Conservation (phyloP, 2,329 filamentous ascomycete species). For the Arachnomyces sp. region DNA sequence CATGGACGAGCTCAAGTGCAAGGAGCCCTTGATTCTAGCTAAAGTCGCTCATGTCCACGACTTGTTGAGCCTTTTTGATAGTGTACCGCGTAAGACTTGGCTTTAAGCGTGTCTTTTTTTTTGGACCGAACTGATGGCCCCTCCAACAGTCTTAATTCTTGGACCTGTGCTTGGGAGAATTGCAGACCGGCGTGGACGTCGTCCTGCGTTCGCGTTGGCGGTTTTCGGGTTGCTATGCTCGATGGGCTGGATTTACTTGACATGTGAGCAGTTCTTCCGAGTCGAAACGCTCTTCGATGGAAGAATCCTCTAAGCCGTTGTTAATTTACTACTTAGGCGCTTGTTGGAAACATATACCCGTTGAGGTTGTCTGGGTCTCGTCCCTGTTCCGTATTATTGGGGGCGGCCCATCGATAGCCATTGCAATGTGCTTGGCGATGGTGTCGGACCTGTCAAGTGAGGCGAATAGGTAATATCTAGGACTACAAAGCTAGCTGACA, state of each 20-base stretch:
- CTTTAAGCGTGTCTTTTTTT: too few relatives aligned
- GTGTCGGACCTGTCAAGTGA: constrained; percentile 2
- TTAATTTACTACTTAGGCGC: too few relatives aligned
- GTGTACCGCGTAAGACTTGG: too few relatives aligned
- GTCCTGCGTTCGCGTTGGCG: constrained; percentile 1
- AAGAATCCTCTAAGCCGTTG: too few relatives aligned
- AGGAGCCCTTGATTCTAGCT: too few relatives aligned
- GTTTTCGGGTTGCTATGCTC: constrained; percentile 1
- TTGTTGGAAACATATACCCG: too few relatives aligned
- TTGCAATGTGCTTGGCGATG: constrained; percentile 3
- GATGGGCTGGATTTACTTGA: constrained; percentile 3
- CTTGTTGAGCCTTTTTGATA: too few relatives aligned
- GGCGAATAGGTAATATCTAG: constrained; percentile 1
- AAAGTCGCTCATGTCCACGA: too few relatives aligned
- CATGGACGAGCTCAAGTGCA: too few relatives aligned
- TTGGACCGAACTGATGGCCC: too few relatives aligned
- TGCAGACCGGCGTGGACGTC: constrained; percentile 1
- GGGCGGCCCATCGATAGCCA: constrained; percentile 1
- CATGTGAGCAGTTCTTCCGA: not conserved
- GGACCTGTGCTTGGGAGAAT: not conserved
- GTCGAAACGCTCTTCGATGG: too few relatives aligned
- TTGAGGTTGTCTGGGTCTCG: too few relatives aligned
- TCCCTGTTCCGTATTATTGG: constrained; percentile 2
- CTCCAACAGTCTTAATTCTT: not conserved
- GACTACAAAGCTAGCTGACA: not conserved